Evolutionary conservation across 148 eudicot genomes (phyloP).

Genomic region (Beta vulgaris): DNA sequence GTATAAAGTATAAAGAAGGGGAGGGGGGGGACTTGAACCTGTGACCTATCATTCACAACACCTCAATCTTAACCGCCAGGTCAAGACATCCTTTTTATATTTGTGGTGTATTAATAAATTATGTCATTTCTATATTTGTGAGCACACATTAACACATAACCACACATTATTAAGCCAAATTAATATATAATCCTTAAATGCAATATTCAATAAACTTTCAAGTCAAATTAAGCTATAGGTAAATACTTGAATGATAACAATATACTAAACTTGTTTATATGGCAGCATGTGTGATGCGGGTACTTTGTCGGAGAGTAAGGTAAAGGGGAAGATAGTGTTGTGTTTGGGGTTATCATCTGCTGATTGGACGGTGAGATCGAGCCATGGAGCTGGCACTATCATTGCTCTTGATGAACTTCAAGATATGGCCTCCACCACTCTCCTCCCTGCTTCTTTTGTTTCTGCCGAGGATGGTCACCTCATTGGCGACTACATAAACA

Average conservation of each 20-base stretch:
- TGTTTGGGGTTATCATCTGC: constrained; percentile 33
- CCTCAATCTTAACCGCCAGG: too few species aligned
- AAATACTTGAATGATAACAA: not conserved
- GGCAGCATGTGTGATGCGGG: constrained; percentile 58
- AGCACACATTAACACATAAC: too few species aligned
- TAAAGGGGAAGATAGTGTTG: constrained; percentile 58
- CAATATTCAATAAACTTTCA: too few species aligned
- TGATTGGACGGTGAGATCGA: constrained; percentile 32
- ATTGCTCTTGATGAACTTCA: constrained; percentile 24
- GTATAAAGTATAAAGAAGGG: too few species aligned
- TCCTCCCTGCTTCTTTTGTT: constrained; percentile 42
- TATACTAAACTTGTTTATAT: not conserved
- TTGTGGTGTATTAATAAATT: too few species aligned
- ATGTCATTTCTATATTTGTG: too few species aligned
- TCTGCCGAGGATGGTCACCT: constrained; percentile 25
- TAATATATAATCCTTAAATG: too few species aligned
- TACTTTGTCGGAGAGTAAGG: constrained; percentile 33
- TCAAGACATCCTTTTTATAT: too few species aligned
- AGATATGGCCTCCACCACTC: constrained; percentile 32
- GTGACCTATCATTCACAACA: too few species aligned
- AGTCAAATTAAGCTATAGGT: too few species aligned
- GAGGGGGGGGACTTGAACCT: too few species aligned
- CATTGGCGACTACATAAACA: constrained; percentile 54
- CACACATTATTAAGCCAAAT: too few species aligned
- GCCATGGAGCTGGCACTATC: constrained; percentile 52